Conservation (phyloP, 164 flowering plant genomes). For the Platanus orientalis region DNA sequence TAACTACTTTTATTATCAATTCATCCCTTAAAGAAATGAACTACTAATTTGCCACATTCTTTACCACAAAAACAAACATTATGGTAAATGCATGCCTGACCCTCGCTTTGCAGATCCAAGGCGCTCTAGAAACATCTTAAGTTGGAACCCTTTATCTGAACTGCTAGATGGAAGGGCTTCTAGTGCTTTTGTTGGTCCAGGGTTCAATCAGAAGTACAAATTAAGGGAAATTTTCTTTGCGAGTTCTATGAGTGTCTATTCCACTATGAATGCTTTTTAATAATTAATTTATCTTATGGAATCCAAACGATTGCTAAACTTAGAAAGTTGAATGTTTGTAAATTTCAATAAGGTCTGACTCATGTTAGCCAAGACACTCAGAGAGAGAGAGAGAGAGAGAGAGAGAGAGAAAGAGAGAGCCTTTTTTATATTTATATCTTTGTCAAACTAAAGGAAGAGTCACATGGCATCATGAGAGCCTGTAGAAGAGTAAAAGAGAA, state of each 20-base stretch:
- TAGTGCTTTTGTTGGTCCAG: background rate
- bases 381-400: background rate
- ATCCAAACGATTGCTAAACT: background rate
- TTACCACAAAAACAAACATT: background rate
- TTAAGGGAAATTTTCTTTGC: background rate
- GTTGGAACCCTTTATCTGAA: constrained; percentile 1
- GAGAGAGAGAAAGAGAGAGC: background rate
- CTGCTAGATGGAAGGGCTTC: background rate
- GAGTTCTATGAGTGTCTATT: background rate
- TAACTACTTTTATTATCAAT: constrained; percentile 5
- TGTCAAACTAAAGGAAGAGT: background rate
- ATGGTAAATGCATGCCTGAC: background rate
- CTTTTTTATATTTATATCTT: background rate
- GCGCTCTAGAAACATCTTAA: constrained; percentile 1
- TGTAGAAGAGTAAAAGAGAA: background rate
- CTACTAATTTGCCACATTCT: background rate
- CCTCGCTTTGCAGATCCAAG: background rate
- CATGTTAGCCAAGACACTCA: no score
- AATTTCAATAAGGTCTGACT: background rate
- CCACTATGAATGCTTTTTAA: background rate
- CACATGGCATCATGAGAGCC: constrained; percentile 23
- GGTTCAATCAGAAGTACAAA: background rate
- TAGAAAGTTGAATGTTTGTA: background rate
- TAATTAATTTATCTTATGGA: background rate
- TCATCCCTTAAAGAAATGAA: background rate